Conservation (phyloP, 805 yeast genomes). For the Grigorovia jiainica region DNA sequence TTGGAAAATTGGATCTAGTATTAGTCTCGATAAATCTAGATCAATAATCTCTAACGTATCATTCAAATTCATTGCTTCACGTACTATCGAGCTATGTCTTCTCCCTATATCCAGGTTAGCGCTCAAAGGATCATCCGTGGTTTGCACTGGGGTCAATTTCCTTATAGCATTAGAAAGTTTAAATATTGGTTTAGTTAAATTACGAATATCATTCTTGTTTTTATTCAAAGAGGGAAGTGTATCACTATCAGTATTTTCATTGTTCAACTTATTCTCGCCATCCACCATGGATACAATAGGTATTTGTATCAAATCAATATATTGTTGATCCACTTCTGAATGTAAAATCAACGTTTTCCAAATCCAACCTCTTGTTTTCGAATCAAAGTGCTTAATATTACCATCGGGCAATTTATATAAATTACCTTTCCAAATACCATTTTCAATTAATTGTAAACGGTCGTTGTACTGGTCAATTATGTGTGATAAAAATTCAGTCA, state of each 20-base stretch:
- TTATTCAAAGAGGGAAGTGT: neutral
- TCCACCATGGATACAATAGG: conserved; percentile 6
- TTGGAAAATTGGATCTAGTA: conserved; percentile 17
- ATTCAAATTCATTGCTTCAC: conserved; percentile 7
- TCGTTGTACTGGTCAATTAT: conserved; percentile 17
- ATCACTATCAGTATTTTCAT: neutral
- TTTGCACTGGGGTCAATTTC: conserved; percentile 16
- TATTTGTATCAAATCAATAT: conserved; percentile 8
- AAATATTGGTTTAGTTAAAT: neutral
- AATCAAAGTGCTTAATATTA: conserved; percentile 1
- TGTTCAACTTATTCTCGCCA: neutral
- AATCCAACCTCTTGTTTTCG: conserved; percentile 21
- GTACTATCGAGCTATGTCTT: neutral
- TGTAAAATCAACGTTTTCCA: conserved; percentile 23
- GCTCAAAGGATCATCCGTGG: neutral
- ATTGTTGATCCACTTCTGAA: conserved; percentile 5
- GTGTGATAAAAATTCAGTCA: conserved; percentile 4
- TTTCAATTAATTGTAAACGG: conserved; percentile 19
- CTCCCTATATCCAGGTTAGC: too few relatives aligned
- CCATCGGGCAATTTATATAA: conserved; percentile 11
- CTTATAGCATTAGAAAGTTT: conserved; percentile 12
- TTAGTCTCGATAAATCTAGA: conserved; percentile 22
- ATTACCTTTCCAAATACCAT: conserved; percentile 26
- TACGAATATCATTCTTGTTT: neutral
- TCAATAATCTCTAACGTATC: conserved; percentile 24